phyloP scores from a whole-genome alignment of 768 basidiomycete genomes.

The Lentinula detonsa region DNA sequence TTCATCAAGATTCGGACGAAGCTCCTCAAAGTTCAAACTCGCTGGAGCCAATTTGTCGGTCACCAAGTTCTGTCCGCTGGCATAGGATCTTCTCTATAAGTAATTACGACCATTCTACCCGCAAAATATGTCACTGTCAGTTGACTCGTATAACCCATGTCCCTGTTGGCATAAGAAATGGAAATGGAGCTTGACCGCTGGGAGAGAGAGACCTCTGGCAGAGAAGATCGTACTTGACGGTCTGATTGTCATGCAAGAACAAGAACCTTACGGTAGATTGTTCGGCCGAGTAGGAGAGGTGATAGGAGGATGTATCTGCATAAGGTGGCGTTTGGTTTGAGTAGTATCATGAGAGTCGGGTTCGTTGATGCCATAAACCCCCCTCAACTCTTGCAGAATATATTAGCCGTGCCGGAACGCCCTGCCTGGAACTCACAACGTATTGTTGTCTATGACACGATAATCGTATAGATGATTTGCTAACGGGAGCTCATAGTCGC shows the following conservation, averaged over 20 bases:
- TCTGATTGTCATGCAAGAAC: conserved; percentile 65
- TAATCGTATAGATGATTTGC: no score
- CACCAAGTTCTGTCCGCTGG: conserved; percentile 5
- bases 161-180: conserved; percentile 20
- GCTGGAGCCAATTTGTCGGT: not conserved
- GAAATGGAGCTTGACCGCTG: conserved; percentile 23
- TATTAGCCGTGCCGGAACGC: no score
- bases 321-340: conserved; percentile 74
- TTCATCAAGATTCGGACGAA: conserved; percentile 77
- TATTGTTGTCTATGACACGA: no score
- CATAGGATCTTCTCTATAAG: conserved; percentile 54
- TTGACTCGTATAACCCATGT: conserved; percentile 46
- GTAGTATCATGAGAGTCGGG: conserved; percentile 69
- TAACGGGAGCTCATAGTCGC: no score
- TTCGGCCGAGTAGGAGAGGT: conserved; percentile 68
- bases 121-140: conserved; percentile 77
- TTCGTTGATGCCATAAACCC: conserved; percentile 43
- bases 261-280: conserved; percentile 73
- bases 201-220: conserved; percentile 47
- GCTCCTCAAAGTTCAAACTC: conserved; percentile 17
- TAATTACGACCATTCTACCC: conserved; percentile 53
- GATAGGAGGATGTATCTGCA: conserved; percentile 37
- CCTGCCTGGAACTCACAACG: no score
- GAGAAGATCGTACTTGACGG: conserved; percentile 63
- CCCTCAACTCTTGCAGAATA: no score